Conservation (phyloP, 2,329 filamentous ascomycete species). For the Ilyonectria mors-panacis region DNA sequence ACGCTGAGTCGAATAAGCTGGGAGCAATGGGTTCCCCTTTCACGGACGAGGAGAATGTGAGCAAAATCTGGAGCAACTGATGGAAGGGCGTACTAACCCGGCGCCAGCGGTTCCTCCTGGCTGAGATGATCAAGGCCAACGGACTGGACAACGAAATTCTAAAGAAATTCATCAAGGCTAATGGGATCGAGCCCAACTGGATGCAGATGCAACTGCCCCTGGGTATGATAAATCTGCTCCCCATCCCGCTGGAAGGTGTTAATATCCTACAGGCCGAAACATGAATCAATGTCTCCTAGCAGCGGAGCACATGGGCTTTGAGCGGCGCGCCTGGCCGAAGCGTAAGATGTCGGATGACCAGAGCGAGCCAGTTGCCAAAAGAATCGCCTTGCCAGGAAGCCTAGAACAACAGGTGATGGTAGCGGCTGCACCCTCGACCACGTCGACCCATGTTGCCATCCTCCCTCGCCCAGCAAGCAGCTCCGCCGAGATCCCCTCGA, state of each 20-base stretch:
- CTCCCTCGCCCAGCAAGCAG: constrained; percentile 45
- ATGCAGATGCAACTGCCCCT: constrained; percentile 63
- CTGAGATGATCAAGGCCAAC: constrained; percentile 72
- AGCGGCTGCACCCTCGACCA: constrained; percentile 6
- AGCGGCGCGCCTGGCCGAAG: constrained; percentile 49
- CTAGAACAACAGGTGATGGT: constrained; percentile 1
- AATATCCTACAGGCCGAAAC: constrained; percentile 58
- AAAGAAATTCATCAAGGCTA: constrained; percentile 62
- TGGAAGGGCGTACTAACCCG: constrained; percentile 21
- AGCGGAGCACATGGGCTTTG: constrained; percentile 56
- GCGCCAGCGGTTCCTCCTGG: constrained; percentile 69
- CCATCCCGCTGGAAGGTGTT: neutral
- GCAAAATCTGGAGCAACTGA: constrained; percentile 3
- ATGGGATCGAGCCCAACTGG: constrained; percentile 61
- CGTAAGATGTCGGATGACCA: constrained; percentile 56
- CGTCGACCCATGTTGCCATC: constrained; percentile 36
- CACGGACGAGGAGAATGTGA: constrained; percentile 68
- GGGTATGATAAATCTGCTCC: constrained; percentile 53
- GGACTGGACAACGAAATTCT: constrained; percentile 62
- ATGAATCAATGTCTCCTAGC: constrained; percentile 62
- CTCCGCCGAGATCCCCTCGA: constrained; percentile 22
- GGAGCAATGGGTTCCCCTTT: constrained; percentile 53
- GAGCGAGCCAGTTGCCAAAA: constrained; percentile 52
- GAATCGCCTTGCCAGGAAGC: constrained; percentile 43
- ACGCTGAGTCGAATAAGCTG: constrained; percentile 22